Conservation (phyloP, 257 asterid genomes). For the Voacanga thouarsii region DNA sequence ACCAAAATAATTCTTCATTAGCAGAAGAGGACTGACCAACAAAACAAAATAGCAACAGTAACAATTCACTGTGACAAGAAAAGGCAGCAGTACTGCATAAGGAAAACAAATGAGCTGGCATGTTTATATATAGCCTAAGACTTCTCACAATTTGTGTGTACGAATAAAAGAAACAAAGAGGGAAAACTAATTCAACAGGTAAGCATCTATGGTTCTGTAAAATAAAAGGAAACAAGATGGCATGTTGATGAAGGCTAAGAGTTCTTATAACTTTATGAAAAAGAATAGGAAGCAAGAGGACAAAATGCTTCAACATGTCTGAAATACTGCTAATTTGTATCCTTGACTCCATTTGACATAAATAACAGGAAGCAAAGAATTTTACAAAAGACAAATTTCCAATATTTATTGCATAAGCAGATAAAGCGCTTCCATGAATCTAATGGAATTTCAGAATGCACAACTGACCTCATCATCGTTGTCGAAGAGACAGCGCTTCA, state of each 20-base stretch:
- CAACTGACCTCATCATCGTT: slow-evolving; percentile 85
- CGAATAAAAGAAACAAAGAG: neutral
- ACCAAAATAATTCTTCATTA: no score
- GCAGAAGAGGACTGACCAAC: neutral
- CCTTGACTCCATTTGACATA: neutral
- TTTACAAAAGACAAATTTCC: neutral
- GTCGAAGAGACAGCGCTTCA: slow-evolving; percentile 88
- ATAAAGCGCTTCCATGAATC: neutral
- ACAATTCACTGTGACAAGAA: neutral
- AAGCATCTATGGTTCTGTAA: neutral
- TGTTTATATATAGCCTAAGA: neutral
- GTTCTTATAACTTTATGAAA: neutral
- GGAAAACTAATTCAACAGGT: neutral
- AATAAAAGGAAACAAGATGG: neutral
- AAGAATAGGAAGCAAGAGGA: neutral
- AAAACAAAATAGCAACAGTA: neutral
- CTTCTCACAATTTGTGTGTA: neutral
- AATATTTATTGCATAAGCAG: neutral
- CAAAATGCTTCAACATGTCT: neutral
- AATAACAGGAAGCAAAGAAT: neutral
- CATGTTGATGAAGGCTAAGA: neutral
- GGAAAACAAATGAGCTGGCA: neutral
- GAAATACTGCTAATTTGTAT: neutral
- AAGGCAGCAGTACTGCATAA: no score
- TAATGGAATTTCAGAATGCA: neutral